These are phyloP conservation scores for Spinellus fusiger DNA, from an alignment of 192 early-diverging fungal genomes.

Conservation along the genomic window DNA sequence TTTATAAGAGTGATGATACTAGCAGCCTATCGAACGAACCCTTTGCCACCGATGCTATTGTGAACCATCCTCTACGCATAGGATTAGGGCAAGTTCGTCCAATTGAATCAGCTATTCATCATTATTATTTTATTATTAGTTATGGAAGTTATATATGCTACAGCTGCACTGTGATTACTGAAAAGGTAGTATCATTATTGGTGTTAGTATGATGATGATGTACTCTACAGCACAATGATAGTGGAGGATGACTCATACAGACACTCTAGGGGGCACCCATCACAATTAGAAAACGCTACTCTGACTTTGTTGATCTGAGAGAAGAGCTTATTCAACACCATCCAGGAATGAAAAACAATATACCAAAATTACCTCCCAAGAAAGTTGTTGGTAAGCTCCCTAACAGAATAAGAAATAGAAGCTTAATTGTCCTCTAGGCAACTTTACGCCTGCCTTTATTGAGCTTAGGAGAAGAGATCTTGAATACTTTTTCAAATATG, in stretches of 20 bases:
- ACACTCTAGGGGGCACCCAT: conserved; percentile 26
- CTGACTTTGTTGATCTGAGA: conserved; percentile 42
- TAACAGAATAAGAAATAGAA: neutral
- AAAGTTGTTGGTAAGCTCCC: conserved; percentile 32
- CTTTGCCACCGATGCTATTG: conserved; percentile 33
- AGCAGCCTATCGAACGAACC: neutral
- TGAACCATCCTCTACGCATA: conserved; percentile 34
- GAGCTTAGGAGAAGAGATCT: conserved; percentile 43
- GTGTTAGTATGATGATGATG: neutral
- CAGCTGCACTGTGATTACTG: conserved; percentile 34
- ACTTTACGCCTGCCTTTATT: conserved; percentile 44
- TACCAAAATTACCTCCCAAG: conserved; percentile 48
- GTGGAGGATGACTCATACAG: neutral
- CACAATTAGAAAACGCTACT: conserved; percentile 39
- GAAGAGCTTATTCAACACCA: conserved; percentile 30
- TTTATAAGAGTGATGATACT: conserved; percentile 23
- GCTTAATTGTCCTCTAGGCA: conserved; percentile 3
- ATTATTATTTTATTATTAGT: neutral
- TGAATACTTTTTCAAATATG: conserved; percentile 49
- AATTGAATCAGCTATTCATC: neutral
- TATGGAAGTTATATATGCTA: conserved; percentile 42
- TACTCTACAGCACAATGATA: neutral
- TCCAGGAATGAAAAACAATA: conserved; percentile 29
- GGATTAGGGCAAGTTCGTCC: conserved; percentile 18
- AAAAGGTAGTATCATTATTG: conserved; percentile 19